Conservation (phyloP, 2,329 filamentous ascomycete species). For the Didymellaceae sp. region DNA sequence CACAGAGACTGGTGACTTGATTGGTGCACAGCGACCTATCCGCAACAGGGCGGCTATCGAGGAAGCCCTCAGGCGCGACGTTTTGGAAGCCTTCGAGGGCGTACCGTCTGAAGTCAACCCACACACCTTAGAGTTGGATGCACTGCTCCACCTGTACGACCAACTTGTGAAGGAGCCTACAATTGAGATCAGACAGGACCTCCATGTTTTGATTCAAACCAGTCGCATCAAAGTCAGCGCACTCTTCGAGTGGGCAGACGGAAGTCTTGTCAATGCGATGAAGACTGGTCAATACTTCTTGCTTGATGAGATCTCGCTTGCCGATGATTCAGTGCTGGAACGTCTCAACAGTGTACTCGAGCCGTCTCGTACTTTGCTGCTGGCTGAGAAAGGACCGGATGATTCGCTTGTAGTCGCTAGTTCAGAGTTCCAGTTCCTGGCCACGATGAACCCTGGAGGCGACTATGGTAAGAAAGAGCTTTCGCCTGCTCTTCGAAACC, state of each 20-base stretch:
- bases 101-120: constrained; percentile 19
- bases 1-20: constrained; percentile 94
- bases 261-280: constrained; percentile 93
- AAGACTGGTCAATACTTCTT: constrained; percentile 87
- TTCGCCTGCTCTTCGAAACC: constrained; percentile 91
- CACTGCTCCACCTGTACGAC: constrained; percentile 67
- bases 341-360: constrained; percentile 96
- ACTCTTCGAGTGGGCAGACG: constrained; percentile 95
- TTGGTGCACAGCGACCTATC: constrained; percentile 91
- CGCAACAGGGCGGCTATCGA: constrained; percentile 80
- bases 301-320: constrained; percentile 95
- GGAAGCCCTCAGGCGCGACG: constrained; percentile 67
- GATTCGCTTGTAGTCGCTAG: constrained; percentile 79
- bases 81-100: constrained; percentile 53
- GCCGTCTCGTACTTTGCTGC: constrained; percentile 79
- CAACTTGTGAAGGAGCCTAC: constrained; percentile 55
- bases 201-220: constrained; percentile 49
- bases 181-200: constrained; percentile 54
- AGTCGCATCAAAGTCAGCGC: constrained; percentile 74
- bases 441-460: constrained; percentile 98
- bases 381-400: constrained; percentile 90
- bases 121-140: constrained; percentile 37
- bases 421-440: constrained; percentile 90
- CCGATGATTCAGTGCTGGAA: constrained; percentile 96
- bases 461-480: constrained; percentile 98